A percentile compares a stretch with the other conserved stretches of the same genome.
These are phyloP conservation scores for Myotisia sp. DNA, from an alignment of 2,329 filamentous ascomycete species.

Conservation along the genomic window DNA sequence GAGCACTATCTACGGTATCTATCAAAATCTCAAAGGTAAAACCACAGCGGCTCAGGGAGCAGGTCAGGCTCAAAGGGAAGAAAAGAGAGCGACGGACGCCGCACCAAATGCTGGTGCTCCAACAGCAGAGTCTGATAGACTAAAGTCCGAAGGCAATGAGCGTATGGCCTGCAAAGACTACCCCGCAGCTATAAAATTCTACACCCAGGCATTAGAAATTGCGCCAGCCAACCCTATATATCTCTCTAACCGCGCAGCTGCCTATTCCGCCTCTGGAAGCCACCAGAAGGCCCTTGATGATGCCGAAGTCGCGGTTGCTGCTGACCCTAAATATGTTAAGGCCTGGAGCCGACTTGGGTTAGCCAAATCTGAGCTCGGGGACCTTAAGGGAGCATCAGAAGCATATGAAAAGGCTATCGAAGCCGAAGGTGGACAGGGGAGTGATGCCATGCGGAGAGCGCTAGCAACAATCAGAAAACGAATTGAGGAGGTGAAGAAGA, in stretches of 20 bases:
- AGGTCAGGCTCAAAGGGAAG: constrained; percentile 10
- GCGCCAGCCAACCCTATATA: constrained; percentile 84
- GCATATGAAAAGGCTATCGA: constrained; percentile 89
- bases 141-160: constrained; percentile 85
- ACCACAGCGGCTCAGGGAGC: constrained; percentile 34
- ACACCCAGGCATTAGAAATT: constrained; percentile 72
- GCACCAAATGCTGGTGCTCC: constrained; percentile 18
- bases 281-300: constrained; percentile 74
- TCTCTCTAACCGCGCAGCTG: constrained; percentile 91
- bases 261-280: constrained; percentile 70
- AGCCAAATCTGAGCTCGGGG: constrained; percentile 79
- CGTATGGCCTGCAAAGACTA: constrained; percentile 96
- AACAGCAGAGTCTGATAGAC: constrained; percentile 55
- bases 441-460: constrained; percentile 94
- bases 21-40: constrained; percentile 79
- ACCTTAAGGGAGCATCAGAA: constrained; percentile 83
- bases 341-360: constrained; percentile 90
- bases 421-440: constrained; percentile 83
- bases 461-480: constrained; percentile 83
- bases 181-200: constrained; percentile 62
- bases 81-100: constrained; percentile 28
- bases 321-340: constrained; percentile 91
- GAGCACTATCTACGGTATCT: constrained; percentile 82
- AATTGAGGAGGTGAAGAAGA: constrained; percentile 64
- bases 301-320: constrained; percentile 74